These are phyloP conservation scores for Corymbia maculata DNA, from an alignment of 345 rosid genomes.

Conservation along the genomic window DNA sequence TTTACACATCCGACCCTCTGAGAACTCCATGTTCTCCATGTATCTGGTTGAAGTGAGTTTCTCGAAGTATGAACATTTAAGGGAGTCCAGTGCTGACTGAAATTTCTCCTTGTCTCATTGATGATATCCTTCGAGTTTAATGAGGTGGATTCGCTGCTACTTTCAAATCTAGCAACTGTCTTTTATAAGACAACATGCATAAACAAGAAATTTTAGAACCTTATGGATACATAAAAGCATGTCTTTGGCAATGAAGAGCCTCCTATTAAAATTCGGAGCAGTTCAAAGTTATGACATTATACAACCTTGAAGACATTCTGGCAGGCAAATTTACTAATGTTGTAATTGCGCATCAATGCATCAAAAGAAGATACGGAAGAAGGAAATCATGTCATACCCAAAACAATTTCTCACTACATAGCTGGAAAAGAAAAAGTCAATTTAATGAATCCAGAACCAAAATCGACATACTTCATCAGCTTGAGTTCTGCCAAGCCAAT, in stretches of 20 bases:
- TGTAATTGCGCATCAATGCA: not conserved
- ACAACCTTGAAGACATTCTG: not conserved
- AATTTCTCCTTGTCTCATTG: slow-evolving; percentile 2
- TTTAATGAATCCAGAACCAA: not conserved
- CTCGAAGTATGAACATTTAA: slow-evolving; percentile 15
- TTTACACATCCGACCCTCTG: slow-evolving; percentile 48
- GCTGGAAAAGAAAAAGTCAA: not conserved
- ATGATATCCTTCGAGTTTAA: slow-evolving; percentile 5
- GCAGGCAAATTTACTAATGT: not conserved
- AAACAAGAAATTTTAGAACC: slow-evolving; percentile 7
- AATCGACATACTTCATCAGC: slow-evolving; percentile 33
- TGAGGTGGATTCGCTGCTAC: slow-evolving; percentile 8
- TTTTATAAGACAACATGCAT: slow-evolving; percentile 36
- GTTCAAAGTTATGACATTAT: not conserved
- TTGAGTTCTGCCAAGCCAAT: slow-evolving; percentile 23
- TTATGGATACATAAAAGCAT: not conserved
- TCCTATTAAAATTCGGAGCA: not conserved
- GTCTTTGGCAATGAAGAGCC: not conserved
- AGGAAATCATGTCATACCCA: not conserved
- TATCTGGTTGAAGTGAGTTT: slow-evolving; percentile 28
- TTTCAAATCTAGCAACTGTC: slow-evolving; percentile 46
- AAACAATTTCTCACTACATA: not conserved
- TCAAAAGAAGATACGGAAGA: not conserved
- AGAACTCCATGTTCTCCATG: slow-evolving; percentile 76
- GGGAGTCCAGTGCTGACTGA: slow-evolving; percentile 11